Base-by-base conservation (phyloP, 768 basidiomycete genomes). In the Punctularia strigosozonata region DNA sequence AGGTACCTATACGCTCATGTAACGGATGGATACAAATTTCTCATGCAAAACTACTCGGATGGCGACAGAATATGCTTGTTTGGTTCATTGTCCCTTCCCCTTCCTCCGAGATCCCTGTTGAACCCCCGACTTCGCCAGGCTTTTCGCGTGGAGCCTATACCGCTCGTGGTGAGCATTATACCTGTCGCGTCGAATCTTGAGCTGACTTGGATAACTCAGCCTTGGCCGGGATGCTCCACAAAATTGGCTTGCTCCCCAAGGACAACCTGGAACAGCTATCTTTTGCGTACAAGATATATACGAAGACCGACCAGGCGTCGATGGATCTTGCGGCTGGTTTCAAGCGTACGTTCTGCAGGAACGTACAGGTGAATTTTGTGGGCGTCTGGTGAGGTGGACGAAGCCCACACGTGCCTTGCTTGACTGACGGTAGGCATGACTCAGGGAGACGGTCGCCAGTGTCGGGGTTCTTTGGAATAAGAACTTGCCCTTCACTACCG, bases 391-490 rank as follows among this genome's bases (percentile, higher is more conserved):
- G 26, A 28, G 26, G 8, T 8, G 10, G 10, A 8, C 10, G 8
- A 15, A 15, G 15, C 8, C 15, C 10, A 8, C 8, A 8, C 10
- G 26, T 15, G 15, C 8, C 8, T 8, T 8, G 26, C 10, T 8
- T 28, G 10, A 15, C 15, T 28, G 26, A 28, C 33, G n/a, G 19
- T 19, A n/a, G n/a, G n/a, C n/a, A 8, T 8, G 8, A 28, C 15
- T 8, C 26, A 28, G 26, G 85, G 85, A 89, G 42, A 89, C 85
- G 0, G 84, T 89, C 3, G 64, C 77, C 5, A 80, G 80, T 38
- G 83, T 84, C 17, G 86, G 86, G 0, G 47, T 80, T 1, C 41
- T 88, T 15, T 59, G 65, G 58, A 61, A 67, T 3, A 64, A 69
- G 6, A 68, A 62, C 2, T 62, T 85, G 2, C 83, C 81, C 0